Percentiles rank a stretch among this genome's conserved stretches.
phyloP scores from a whole-genome alignment of 208 protist genomes.

The Leishmania guyanensis region DNA sequence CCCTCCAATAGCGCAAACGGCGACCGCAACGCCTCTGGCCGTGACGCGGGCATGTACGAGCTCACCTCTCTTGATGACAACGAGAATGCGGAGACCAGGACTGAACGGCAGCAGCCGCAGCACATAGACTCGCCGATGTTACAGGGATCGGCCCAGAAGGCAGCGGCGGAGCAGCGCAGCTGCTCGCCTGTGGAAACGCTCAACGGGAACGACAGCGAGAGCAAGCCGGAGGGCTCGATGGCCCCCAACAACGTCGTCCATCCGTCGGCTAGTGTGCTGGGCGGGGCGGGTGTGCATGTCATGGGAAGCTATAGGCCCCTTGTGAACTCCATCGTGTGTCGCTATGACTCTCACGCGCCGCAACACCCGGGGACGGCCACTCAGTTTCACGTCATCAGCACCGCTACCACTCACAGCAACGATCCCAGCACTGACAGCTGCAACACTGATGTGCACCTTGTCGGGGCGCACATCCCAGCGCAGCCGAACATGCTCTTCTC shows the following conservation, averaged over 20 bases:
- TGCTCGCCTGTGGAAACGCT: constrained; percentile 32
- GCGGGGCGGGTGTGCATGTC: constrained; percentile 20
- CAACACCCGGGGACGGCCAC: constrained; percentile 3
- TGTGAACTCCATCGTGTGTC: constrained; percentile 28
- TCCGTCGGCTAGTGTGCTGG: constrained; percentile 13
- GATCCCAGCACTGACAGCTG: constrained; percentile 24
- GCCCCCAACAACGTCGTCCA: constrained; percentile 1
- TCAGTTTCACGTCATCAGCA: constrained; percentile 21
- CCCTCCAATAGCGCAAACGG: not conserved
- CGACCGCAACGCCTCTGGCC: not conserved
- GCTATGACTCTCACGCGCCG: constrained; percentile 11
- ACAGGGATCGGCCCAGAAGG: not conserved
- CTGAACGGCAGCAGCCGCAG: not conserved
- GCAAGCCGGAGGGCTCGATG: constrained; percentile 14
- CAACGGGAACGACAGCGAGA: constrained; percentile 29
- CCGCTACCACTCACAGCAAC: constrained; percentile 17
- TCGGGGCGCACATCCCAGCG: constrained; percentile 41
- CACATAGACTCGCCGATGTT: not conserved
- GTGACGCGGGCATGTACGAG: constrained; percentile 6
- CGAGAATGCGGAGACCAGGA: constrained; percentile 8
- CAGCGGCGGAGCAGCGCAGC: constrained; percentile 6
- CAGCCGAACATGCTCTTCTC: constrained; percentile 78
- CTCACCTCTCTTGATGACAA: constrained; percentile 5
- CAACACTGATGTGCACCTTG: constrained; percentile 21
- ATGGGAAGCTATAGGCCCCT: constrained; percentile 38